Conservation (phyloP, 495 filamentous ascomycete species). For the Podospora tetraspora region DNA sequence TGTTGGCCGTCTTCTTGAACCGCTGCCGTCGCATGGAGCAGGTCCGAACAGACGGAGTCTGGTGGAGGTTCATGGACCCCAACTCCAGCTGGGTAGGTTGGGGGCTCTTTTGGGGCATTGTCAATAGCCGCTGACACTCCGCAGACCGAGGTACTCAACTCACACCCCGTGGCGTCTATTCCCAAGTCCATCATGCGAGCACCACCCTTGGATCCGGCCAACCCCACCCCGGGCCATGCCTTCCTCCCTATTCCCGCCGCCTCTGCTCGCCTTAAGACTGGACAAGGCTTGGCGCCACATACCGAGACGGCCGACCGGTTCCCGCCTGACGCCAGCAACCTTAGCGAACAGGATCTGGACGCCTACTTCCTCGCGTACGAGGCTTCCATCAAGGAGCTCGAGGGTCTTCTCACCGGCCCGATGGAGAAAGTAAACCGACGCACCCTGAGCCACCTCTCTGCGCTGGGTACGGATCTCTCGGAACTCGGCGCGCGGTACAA, state of each 20-base stretch:
- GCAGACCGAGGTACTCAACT: constrained; percentile 85
- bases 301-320: constrained; percentile 56
- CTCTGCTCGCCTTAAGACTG: constrained; percentile 76
- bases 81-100: constrained; percentile 92
- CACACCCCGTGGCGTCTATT: constrained; percentile 81
- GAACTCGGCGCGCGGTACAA: constrained; percentile 93
- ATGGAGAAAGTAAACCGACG: constrained; percentile 95
- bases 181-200: constrained; percentile 92
- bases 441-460: constrained; percentile 75
- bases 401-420: constrained; percentile 76
- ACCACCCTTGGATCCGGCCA: constrained; percentile 86
- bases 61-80: constrained; percentile 95
- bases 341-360: constrained; percentile 87
- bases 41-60: constrained; percentile 87
- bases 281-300: constrained; percentile 40
- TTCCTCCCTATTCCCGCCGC: constrained; percentile 80
- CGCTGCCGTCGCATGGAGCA: constrained; percentile 90
- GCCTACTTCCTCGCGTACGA: constrained; percentile 94
- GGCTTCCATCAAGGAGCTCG: constrained; percentile 77
- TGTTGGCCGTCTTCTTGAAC: constrained; percentile 92
- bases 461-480: constrained; percentile 78
- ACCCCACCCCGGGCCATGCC: constrained; percentile 79
- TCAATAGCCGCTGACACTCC: constrained; percentile 28
- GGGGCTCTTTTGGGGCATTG: background rate
- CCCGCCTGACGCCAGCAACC: constrained; percentile 66